Percentiles rank a stretch among this genome's conserved stretches.
These are phyloP conservation scores for Saraca asoca DNA, from an alignment of 331 rosid genomes.

Conservation along the genomic window DNA sequence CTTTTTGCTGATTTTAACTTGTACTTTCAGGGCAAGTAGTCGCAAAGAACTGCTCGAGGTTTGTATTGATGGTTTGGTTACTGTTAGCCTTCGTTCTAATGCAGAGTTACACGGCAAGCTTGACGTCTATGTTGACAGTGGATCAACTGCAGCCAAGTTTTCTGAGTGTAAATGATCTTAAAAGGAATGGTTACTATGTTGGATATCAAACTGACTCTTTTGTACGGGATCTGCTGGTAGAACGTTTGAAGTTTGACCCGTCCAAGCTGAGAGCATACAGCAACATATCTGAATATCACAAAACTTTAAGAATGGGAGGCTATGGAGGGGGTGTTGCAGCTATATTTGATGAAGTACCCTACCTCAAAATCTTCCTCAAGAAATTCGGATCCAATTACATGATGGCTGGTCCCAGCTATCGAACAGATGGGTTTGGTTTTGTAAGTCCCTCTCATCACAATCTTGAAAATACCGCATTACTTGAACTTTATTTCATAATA, in stretches of 20 bases:
- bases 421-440: constrained; percentile 38
- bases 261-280: constrained; percentile 24
- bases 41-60: constrained; percentile 43
- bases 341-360: constrained; percentile 38
- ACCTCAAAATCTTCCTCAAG: constrained; percentile 19
- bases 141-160: constrained; percentile 33
- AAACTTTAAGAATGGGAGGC: constrained; percentile 33
- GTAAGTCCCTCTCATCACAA: constrained; percentile 24
- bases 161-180: constrained; percentile 30
- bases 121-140: constrained; percentile 35
- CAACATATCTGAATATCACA: constrained; percentile 13
- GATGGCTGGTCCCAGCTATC: constrained; percentile 32
- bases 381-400: constrained; percentile 25
- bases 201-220: constrained; percentile 42
- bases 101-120: constrained; percentile 48
- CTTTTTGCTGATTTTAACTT: neutral
- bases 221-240: constrained; percentile 23
- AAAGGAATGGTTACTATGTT: constrained; percentile 18
- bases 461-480: neutral
- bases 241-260: constrained; percentile 12
- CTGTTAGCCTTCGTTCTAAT: constrained; percentile 35
- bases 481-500: too few species aligned
- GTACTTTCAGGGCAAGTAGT: constrained; percentile 32
- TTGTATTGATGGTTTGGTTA: constrained; percentile 46
- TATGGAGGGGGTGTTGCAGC: constrained; percentile 28